Conservation (phyloP, 805 yeast genomes). For the Kluyveromyces starmeri region DNA sequence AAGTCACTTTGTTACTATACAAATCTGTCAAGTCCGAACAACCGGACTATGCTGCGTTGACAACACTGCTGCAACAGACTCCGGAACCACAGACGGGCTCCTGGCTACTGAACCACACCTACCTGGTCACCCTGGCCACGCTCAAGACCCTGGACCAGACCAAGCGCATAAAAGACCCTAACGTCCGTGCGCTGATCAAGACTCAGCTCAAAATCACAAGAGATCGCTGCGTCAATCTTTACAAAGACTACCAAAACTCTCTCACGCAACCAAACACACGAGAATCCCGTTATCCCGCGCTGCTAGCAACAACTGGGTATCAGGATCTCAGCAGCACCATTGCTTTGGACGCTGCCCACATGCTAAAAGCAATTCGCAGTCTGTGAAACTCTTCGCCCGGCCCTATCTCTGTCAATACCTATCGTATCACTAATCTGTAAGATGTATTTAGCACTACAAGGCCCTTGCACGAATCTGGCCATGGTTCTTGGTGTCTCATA, state of each 20-base stretch:
- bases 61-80: neutral
- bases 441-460: no score
- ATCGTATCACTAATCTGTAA: no score
- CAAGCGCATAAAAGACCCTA: conserved; percentile 19
- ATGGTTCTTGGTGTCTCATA: no score
- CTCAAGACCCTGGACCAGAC: conserved; percentile 23
- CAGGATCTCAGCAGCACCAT: neutral
- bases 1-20: conserved; percentile 1
- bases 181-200: conserved; percentile 14
- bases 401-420: no score
- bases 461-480: no score
- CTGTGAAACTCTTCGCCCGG: neutral
- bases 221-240: conserved; percentile 17
- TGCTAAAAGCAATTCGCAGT: neutral
- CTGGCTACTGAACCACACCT: conserved; percentile 21
- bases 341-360: neutral
- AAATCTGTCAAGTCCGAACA: neutral
- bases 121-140: conserved; percentile 17
- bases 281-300: no score
- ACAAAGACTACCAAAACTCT: conserved; percentile 6
- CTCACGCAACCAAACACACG: neutral
- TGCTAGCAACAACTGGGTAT: neutral
- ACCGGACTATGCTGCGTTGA: neutral
- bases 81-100: conserved; percentile 6
- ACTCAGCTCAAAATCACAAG: conserved; percentile 13